Percentiles rank a stretch among this genome's conserved stretches.
Conservation (phyloP, 2,329 filamentous ascomycete species). For the Zymoseptoria ardabiliae region DNA sequence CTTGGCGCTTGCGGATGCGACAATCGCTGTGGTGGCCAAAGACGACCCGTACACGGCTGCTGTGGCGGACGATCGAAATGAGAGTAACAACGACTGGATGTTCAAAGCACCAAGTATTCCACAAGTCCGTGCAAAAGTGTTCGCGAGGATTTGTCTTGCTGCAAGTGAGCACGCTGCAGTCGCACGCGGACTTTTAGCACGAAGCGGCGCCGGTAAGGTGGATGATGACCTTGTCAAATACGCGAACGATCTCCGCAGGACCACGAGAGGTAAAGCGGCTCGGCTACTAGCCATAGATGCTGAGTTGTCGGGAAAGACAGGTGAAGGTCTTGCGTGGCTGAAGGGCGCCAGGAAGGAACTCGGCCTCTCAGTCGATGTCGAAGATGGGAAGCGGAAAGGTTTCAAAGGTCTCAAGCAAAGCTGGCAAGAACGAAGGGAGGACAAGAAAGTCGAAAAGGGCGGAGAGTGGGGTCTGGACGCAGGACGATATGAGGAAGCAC, state of each 20-base stretch:
- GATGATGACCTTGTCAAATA: conserved; percentile 65
- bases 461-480: conserved; percentile 72
- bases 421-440: conserved; percentile 70
- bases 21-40: conserved; percentile 80
- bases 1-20: conserved; percentile 78
- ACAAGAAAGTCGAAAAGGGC: conserved; percentile 68
- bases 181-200: conserved; percentile 49
- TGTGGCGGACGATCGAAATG: conserved; percentile 73
- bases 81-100: conserved; percentile 91
- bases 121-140: conserved; percentile 80
- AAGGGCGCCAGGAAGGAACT: conserved; percentile 68
- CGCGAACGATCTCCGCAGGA: conserved; percentile 64
- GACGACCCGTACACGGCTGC: conserved; percentile 87
- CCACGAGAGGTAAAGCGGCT: conserved; percentile 75
- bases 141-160: conserved; percentile 78
- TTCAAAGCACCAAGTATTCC: conserved; percentile 81
- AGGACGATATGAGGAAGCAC: conserved; percentile 73
- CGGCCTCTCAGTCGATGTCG: conserved; percentile 48
- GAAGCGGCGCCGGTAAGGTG: conserved; percentile 44
- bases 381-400: conserved; percentile 46
- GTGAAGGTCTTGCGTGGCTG: conserved; percentile 81
- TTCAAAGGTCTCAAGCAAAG: conserved; percentile 63
- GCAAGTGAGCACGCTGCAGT: conserved; percentile 80
- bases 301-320: conserved; percentile 72
- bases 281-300: conserved; percentile 87